Conservation (phyloP, 305 asterid genomes). For the Fraxinus ornus region DNA sequence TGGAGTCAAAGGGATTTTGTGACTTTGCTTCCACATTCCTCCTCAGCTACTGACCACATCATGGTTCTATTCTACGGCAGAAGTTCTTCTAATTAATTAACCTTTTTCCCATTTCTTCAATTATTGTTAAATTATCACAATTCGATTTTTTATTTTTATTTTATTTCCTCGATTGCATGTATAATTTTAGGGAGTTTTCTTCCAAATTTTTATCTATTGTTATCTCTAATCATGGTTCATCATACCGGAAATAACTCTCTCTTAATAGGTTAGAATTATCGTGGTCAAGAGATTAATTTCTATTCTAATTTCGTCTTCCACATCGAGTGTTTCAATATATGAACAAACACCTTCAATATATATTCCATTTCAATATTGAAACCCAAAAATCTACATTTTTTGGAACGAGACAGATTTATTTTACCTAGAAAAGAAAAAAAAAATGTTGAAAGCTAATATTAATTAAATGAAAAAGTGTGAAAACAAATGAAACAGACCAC, state of each 20-base stretch:
- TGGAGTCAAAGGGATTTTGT: conserved; percentile 61
- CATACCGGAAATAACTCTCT: neutral
- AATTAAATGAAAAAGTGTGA: neutral
- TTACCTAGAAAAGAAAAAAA: neutral
- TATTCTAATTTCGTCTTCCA: neutral
- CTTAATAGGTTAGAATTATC: neutral
- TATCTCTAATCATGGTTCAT: neutral
- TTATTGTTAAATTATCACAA: neutral
- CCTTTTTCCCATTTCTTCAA: neutral
- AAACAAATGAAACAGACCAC: neutral
- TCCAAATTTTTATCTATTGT: neutral
- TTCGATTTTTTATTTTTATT: neutral
- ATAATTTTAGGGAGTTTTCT: neutral
- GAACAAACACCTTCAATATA: neutral
- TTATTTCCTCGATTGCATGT: neutral
- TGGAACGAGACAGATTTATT: neutral
- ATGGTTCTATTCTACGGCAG: conserved; percentile 77
- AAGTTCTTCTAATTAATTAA: conserved; percentile 22
- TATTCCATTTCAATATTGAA: neutral
- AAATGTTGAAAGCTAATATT: neutral
- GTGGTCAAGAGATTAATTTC: neutral
- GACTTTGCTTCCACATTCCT: conserved; percentile 61
- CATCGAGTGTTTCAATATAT: too few relatives aligned
- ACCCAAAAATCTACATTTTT: neutral
- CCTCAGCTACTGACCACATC: conserved; percentile 49